phyloP scores from a whole-genome alignment of 2,329 filamentous ascomycete genomes.

The Bisporella sp. region DNA sequence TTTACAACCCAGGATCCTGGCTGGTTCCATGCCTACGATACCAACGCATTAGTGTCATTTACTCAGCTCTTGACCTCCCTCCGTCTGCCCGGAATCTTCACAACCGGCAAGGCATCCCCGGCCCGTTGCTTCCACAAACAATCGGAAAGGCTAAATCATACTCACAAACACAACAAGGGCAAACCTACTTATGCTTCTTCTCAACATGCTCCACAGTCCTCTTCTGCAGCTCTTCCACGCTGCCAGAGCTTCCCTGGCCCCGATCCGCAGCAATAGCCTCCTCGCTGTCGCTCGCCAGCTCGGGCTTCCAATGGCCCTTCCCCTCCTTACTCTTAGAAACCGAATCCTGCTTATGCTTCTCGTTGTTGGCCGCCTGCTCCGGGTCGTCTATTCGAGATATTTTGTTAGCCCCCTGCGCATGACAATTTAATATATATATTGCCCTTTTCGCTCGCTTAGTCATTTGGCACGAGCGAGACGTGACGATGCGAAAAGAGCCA shows the following conservation, averaged over 20 bases:
- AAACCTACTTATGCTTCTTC: slow-evolving; percentile 24
- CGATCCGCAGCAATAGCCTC: slow-evolving; percentile 47
- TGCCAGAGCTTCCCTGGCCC: slow-evolving; percentile 7
- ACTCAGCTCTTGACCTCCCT: no score
- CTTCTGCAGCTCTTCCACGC: slow-evolving; percentile 52
- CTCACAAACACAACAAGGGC: neutral
- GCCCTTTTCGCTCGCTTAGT: no score
- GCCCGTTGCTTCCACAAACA: neutral
- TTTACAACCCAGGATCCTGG: slow-evolving; percentile 17
- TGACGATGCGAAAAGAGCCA: no score
- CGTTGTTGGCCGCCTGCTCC: slow-evolving; percentile 33
- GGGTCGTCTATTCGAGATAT: slow-evolving; percentile 12
- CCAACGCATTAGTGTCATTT: neutral
- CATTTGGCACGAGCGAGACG: no score
- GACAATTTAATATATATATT: no score
- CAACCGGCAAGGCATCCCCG: no score
- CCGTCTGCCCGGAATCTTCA: no score
- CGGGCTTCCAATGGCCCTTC: slow-evolving; percentile 68
- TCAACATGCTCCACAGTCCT: slow-evolving; percentile 34
- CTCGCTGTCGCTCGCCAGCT: slow-evolving; percentile 73
- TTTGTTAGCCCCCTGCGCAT: neutral
- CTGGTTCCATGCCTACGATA: slow-evolving; percentile 21
- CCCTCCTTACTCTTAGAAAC: slow-evolving; percentile 63
- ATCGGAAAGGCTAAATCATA: neutral
- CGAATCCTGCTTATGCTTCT: slow-evolving; percentile 54